These are phyloP conservation scores for Dendrocalamus latiflorus DNA, from an alignment of 202 grass and related monocot genomes.

Conservation along the genomic window DNA sequence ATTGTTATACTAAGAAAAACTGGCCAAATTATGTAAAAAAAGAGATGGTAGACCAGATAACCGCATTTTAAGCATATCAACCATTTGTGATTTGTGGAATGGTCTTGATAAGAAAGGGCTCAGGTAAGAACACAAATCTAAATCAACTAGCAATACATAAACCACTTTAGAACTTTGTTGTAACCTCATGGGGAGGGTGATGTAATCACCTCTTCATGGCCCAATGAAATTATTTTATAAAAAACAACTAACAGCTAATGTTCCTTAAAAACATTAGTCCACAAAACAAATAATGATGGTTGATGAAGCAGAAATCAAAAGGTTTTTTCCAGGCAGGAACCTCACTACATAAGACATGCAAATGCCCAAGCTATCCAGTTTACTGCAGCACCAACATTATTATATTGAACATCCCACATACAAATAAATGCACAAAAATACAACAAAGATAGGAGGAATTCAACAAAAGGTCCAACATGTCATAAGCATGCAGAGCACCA, in stretches of 20 bases:
- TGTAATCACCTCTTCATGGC: not conserved
- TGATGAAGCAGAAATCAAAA: not conserved
- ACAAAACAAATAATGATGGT: not conserved
- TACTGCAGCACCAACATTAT: not conserved
- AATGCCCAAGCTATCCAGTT: not conserved
- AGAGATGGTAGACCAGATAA: slow-evolving; percentile 6
- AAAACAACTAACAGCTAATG: not conserved
- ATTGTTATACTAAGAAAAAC: slow-evolving; percentile 11
- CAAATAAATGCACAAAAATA: too few species aligned
- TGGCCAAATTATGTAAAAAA: not conserved
- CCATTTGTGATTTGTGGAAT: not conserved
- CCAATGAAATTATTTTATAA: not conserved
- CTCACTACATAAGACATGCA: not conserved
- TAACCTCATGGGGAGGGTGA: not conserved
- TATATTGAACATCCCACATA: not conserved
- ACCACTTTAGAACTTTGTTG: not conserved
- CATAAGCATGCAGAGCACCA: not conserved
- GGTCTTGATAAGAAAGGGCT: not conserved
- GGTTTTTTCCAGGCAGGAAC: not conserved
- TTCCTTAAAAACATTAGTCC: not conserved
- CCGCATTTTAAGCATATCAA: not conserved
- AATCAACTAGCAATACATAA: not conserved
- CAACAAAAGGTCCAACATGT: too few species aligned
- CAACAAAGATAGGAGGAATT: too few species aligned
- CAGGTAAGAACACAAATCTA: not conserved